Evolutionary conservation across 202 grass and related monocot genomes (phyloP), one percentile per base, ranked within the genome.

Genomic region (Saccharum hybrid): DNA sequence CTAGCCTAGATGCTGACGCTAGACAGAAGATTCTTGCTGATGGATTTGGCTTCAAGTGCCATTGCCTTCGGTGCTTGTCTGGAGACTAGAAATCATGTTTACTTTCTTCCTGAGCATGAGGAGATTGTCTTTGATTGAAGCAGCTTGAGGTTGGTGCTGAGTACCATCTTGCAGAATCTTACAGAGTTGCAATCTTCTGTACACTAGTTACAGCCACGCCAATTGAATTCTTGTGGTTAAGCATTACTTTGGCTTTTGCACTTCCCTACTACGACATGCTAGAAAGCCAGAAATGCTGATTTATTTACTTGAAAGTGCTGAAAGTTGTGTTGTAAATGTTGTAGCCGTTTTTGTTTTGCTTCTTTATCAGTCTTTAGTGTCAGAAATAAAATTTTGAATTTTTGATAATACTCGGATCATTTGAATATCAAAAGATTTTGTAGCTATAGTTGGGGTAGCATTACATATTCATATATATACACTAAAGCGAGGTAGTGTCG

Each of bases 1-100:
- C 90, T 40, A 98, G 96, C 87, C 91, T 98, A 87, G 87, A 85
- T 77, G 78, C 71, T 7, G 64, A 95, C 41, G 89, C 92, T 40
- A 85, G 90, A 4, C 92, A 93, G 71, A 93, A 90, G 86, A 91
- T 95, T 88, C 91, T 98, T 74, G 67, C 72, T 68, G 85, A 93
- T 65, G 96, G 96, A 40, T 98, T 93, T 42, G 92, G 90, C 45
- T 98, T 98, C 62, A 67, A 74, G 63, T 95, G 96, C 66, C 48
- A 38, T 38, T 98, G 96, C 48, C 83, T 38, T 69, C 81, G 90
- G 68, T 95, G 96, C 77, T 85, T 90, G 79, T 85, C 70, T 66
- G 85, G 87, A 23, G 92, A 94, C 38, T 98, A 90, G 81, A 66
- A 52, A 33, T 67, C 71, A 65, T 54, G 18, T 60, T 62, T 87